Evolutionary conservation across 2,329 filamentous ascomycete genomes (phyloP).

Genomic region (Lachnellula subtilissima): DNA sequence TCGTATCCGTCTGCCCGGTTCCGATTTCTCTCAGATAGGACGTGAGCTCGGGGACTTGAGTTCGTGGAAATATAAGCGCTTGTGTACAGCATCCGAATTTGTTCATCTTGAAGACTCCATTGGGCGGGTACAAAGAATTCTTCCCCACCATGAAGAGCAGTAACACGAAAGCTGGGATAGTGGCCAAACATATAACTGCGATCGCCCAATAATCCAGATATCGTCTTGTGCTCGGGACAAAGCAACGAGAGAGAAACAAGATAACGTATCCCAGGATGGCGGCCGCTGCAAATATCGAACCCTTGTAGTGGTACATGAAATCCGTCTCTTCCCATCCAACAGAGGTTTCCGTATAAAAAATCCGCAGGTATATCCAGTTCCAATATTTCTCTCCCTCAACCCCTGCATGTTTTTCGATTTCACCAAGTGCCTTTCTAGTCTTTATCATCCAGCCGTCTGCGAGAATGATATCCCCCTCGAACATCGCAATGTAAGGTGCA

Average conservation of each 20-base stretch:
- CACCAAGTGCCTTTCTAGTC: constrained; percentile 16
- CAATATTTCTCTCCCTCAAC: constrained; percentile 1
- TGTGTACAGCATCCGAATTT: constrained; percentile 18
- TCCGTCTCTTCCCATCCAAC: constrained; percentile 11
- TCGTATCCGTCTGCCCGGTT: constrained; percentile 30
- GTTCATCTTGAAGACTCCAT: constrained; percentile 11
- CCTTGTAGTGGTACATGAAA: constrained; percentile 12
- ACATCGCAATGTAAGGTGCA: constrained; percentile 32
- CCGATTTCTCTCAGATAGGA: constrained; percentile 11
- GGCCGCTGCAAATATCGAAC: neutral
- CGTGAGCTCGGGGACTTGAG: constrained; percentile 5
- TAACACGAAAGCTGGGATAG: constrained; percentile 10
- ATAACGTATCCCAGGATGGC: neutral
- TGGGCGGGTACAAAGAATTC: constrained; percentile 12
- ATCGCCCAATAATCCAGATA: constrained; percentile 2
- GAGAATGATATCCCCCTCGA: constrained; percentile 36
- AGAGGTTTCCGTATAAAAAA: constrained; percentile 22
- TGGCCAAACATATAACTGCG: constrained; percentile 3
- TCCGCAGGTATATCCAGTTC: constrained; percentile 18
- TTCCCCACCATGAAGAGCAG: constrained; percentile 18
- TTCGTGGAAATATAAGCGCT: constrained; percentile 15
- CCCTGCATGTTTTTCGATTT: constrained; percentile 9
- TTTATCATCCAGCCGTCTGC: constrained; percentile 35
- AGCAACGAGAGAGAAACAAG: neutral
- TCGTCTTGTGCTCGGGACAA: neutral